Evolutionary conservation across 208 protist species (phyloP).

Genomic region (Lotmaria passim): DNA sequence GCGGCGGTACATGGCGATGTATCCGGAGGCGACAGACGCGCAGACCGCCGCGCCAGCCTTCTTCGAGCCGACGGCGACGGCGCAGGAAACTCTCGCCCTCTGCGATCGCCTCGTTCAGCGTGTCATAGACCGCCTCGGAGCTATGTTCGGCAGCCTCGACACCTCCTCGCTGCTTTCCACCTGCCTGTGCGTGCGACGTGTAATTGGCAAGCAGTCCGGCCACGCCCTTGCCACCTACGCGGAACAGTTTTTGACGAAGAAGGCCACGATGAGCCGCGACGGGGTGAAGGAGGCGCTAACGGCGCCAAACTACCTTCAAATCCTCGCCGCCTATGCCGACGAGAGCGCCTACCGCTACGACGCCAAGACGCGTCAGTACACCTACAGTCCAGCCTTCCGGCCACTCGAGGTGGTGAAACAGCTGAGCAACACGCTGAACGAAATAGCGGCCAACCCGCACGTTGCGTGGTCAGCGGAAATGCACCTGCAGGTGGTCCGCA

Average conservation of each 20-base stretch:
- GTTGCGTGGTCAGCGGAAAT: constrained; percentile 87
- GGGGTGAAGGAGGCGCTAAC: constrained; percentile 60
- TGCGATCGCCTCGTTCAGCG: constrained; percentile 67
- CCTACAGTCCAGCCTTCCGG: constrained; percentile 64
- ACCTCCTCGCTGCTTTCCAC: constrained; percentile 71
- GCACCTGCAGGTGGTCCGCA: constrained; percentile 83
- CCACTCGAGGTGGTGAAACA: constrained; percentile 50
- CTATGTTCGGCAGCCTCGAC: constrained; percentile 41
- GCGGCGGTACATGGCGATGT: constrained; percentile 35
- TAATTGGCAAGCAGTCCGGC: constrained; percentile 70
- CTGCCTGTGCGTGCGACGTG: constrained; percentile 63
- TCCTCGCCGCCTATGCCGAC: constrained; percentile 76
- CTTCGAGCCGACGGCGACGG: constrained; percentile 27
- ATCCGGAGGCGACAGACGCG: constrained; percentile 41
- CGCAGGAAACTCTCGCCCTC: constrained; percentile 50
- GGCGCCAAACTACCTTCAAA: constrained; percentile 77
- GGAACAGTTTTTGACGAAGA: constrained; percentile 64
- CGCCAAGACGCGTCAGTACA: constrained; percentile 44
- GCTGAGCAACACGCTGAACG: constrained; percentile 50
- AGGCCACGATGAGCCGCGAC: constrained; percentile 29
- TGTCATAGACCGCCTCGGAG: constrained; percentile 43
- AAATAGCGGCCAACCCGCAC: constrained; percentile 78
- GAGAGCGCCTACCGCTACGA: constrained; percentile 72
- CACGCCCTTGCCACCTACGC: constrained; percentile 50
- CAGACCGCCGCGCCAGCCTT: constrained; percentile 27